Conservation (phyloP, 192 early-diverging fungal species). For the Mortierella hygrophila region DNA sequence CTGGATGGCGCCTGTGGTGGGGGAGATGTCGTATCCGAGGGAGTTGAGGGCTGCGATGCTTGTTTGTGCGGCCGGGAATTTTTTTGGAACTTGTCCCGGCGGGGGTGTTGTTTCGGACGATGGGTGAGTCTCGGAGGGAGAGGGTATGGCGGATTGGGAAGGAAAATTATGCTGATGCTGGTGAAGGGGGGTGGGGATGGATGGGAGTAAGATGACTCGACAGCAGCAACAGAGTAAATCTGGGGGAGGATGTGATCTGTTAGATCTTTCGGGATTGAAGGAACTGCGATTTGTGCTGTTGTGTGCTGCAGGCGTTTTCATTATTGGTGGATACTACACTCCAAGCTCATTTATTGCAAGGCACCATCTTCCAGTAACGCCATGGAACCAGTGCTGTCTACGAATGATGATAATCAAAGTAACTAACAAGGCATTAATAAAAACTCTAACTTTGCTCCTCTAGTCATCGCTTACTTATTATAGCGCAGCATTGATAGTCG, state of each 20-base stretch:
- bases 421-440: too few species aligned
- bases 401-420: background rate
- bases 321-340: constrained; percentile 29
- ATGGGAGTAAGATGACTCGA: constrained; percentile 23
- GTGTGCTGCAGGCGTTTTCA: constrained; percentile 50
- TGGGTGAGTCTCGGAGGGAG: background rate
- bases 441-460: too few species aligned
- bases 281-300: constrained; percentile 20
- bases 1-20: background rate
- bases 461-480: background rate
- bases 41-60: background rate
- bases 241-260: constrained; percentile 14
- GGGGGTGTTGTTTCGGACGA: too few species aligned
- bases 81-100: background rate
- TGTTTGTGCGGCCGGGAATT: background rate
- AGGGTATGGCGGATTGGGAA: background rate
- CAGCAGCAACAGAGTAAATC: constrained; percentile 17
- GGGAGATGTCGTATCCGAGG: background rate
- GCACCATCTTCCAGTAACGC: constrained; percentile 15
- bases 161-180: background rate
- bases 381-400: background rate
- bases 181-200: too few species aligned
- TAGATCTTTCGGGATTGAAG: constrained; percentile 38
- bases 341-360: constrained; percentile 30
- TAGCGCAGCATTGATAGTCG: constrained; percentile 65